Evolutionary conservation across 1,284 basidiomycete genomes (phyloP).

Genomic region (Cutaneotrichosporon cutaneum): DNA sequence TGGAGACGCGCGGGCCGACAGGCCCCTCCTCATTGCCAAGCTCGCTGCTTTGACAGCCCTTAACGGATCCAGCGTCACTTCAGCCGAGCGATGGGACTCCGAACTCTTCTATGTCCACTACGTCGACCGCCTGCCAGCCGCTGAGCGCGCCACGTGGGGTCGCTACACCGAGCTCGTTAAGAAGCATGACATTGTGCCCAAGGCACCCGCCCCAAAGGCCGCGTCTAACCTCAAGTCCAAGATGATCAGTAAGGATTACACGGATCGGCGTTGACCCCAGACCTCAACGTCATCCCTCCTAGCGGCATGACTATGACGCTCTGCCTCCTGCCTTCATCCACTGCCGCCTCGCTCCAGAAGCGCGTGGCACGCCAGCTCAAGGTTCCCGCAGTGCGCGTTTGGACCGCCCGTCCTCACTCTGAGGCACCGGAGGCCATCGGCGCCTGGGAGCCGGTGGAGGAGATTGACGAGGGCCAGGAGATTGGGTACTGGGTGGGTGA

Average conservation of each 20-base stretch:
- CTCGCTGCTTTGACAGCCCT: conserved; percentile 64
- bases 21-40: conserved; percentile 67
- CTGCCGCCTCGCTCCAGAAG: conserved; percentile 12
- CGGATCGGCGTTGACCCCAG: conserved; percentile 10
- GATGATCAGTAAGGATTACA: conserved; percentile 37
- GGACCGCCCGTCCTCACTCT: conserved; percentile 15
- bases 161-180: conserved; percentile 33
- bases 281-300: conserved; percentile 22
- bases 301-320: conserved; percentile 19
- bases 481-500: conserved; percentile 27
- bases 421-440: conserved; percentile 9
- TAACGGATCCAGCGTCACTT: conserved; percentile 55
- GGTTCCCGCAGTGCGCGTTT: conserved; percentile 1
- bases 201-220: neutral
- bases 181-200: conserved; percentile 22
- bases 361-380: conserved; percentile 16
- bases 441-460: conserved; percentile 24
- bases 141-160: conserved; percentile 26
- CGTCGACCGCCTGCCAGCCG: conserved; percentile 50
- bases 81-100: conserved; percentile 74
- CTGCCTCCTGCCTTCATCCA: conserved; percentile 18
- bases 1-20: conserved; percentile 32
- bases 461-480: conserved; percentile 24
- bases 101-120: conserved; percentile 79
- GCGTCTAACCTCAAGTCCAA: conserved; percentile 29